Evolutionary conservation across 257 asterid genomes (phyloP).

Genomic region (Solanum chmielewskii): DNA sequence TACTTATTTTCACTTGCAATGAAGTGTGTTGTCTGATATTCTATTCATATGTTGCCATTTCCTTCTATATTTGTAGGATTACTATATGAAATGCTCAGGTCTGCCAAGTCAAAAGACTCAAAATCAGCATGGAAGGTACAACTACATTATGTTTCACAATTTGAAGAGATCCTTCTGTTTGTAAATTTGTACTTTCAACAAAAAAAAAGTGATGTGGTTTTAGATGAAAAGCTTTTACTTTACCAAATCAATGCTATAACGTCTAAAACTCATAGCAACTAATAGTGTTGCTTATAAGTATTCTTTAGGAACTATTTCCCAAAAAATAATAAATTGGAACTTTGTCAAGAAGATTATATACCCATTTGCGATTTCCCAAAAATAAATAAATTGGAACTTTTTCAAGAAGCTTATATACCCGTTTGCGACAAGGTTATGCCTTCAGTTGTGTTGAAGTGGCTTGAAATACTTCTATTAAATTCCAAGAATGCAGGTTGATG

Average conservation of each 20-base stretch:
- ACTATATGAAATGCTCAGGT: constrained; percentile 88
- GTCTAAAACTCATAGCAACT: neutral
- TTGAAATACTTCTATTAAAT: neutral
- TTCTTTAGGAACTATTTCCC: neutral
- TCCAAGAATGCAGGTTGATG: neutral
- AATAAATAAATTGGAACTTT: neutral
- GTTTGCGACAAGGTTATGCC: neutral
- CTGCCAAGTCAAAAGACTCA: constrained; percentile 82
- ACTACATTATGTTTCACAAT: neutral
- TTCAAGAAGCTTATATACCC: neutral
- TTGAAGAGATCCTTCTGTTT: neutral
- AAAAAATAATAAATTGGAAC: neutral
- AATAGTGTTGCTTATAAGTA: neutral
- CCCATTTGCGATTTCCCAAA: neutral
- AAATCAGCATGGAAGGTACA: constrained; percentile 92
- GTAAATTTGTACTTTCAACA: neutral
- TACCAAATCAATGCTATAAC: neutral
- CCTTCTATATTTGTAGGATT: constrained; percentile 47
- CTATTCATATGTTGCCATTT: neutral
- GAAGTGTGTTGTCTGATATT: neutral
- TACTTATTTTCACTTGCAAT: neutral
- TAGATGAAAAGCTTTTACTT: neutral
- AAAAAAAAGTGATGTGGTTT: neutral
- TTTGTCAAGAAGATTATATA: neutral
- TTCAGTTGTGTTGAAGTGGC: neutral